phyloP scores from a whole-genome alignment of 441 rosid genomes.

The Kokia cookei region DNA sequence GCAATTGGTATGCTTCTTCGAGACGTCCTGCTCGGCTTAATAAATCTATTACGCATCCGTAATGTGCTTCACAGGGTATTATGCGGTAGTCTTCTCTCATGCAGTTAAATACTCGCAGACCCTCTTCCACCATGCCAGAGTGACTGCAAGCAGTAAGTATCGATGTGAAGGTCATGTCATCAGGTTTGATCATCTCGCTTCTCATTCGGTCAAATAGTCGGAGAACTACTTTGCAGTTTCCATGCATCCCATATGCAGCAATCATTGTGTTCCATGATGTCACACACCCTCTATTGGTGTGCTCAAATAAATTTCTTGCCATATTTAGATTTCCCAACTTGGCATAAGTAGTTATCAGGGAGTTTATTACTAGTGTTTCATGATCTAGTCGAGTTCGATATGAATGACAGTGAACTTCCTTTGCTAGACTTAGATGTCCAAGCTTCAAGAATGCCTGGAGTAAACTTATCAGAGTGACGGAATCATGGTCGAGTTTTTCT shows the following conservation, averaged over 20 bases:
- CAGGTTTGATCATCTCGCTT: conserved; percentile 12
- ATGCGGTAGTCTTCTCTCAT: conserved; percentile 21
- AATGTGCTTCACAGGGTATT: conserved; percentile 15
- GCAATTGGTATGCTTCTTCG: conserved; percentile 19
- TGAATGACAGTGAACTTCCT: conserved; percentile 25
- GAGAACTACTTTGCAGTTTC: conserved; percentile 18
- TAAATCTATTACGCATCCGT: conserved; percentile 26
- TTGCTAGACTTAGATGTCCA: conserved; percentile 18
- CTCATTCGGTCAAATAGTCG: conserved; percentile 17
- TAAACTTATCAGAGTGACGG: conserved; percentile 16
- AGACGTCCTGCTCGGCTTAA: conserved; percentile 27
- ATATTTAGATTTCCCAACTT: conserved; percentile 21
- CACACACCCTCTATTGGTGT: background rate
- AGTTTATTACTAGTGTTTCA: conserved; percentile 17
- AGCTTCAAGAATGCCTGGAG: conserved; percentile 24
- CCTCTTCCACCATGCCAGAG: conserved; percentile 27
- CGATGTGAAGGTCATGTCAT: conserved; percentile 25
- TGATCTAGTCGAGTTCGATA: conserved; percentile 13
- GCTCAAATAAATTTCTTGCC: conserved; percentile 21
- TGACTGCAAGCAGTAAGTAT: conserved; percentile 31
- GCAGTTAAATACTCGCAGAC: conserved; percentile 17
- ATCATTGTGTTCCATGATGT: conserved; percentile 32
- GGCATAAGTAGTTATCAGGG: conserved; percentile 25
- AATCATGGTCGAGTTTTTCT: conserved; percentile 18
- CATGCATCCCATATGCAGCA: conserved; percentile 30